Percentiles rank a stretch among this genome's conserved stretches.
phyloP scores from a whole-genome alignment of 1,284 basidiomycete species.

The Ceratobasidium sp. region DNA sequence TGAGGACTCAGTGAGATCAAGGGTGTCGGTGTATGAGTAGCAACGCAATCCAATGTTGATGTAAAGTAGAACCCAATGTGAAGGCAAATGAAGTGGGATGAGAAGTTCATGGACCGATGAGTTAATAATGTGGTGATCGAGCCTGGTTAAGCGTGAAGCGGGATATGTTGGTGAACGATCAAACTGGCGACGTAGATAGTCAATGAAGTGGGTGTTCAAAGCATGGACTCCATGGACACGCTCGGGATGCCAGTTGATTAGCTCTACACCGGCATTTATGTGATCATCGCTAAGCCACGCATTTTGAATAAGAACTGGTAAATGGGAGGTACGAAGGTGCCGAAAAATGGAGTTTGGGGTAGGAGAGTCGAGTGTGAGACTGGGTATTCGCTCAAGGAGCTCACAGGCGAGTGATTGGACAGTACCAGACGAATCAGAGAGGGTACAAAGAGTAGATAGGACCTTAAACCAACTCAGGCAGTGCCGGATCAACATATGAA shows the following conservation, averaged over 20 bases:
- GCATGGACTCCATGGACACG: background rate
- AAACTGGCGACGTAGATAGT: background rate
- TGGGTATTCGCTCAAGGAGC: background rate
- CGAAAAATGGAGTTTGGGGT: background rate
- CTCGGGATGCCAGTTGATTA: conserved; percentile 16
- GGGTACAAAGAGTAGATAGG: background rate
- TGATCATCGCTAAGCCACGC: conserved; percentile 17
- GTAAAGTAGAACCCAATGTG: conserved; percentile 12
- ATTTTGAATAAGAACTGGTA: background rate
- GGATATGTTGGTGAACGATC: conserved; percentile 3
- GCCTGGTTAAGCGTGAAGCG: background rate
- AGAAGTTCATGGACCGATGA: background rate
- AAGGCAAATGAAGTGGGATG: conserved; percentile 11
- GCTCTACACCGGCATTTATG: conserved; percentile 1
- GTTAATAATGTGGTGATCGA: background rate
- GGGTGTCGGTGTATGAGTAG: conserved; percentile 19
- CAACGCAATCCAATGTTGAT: background rate
- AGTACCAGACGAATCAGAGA: background rate
- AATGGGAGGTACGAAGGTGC: conserved; percentile 13
- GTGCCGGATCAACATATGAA: conserved; percentile 1
- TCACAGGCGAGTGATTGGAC: background rate
- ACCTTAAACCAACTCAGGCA: background rate
- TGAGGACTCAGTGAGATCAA: background rate
- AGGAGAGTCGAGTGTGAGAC: background rate
- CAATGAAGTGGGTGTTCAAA: conserved; percentile 15